Evolutionary conservation across 169 alveolate genomes (phyloP), one percentile per base, ranked within the genome.

Genomic region (Cystoisospora suis): DNA sequence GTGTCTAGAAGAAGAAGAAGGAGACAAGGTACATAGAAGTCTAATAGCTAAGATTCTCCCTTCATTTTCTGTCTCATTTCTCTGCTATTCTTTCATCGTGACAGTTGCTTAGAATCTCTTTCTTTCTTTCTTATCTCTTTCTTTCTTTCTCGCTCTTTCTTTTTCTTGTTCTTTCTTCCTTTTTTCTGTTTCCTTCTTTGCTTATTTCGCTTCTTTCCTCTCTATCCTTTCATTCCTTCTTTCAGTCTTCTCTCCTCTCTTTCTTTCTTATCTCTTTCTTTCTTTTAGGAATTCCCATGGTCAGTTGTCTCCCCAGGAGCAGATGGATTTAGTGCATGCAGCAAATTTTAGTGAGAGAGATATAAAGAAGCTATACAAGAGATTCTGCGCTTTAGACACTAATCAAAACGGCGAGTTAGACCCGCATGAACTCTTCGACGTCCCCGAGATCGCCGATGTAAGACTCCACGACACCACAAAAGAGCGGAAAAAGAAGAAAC

Each of bases 361-460:
- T 90, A 94, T 98, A 61, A 97, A 97, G 94, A 96, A 96, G 90
- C 96, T 98, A 65, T 98, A 97, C 93, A 89, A 90, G 91, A 94
- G 99, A 69, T 98, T 98, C 90, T 87, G 96, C 53, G 97, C 96
- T 61, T 96, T 98, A 88, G 99, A 98, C 93, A 96, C 97, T 61
- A 97, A 98, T 83, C 96, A 96, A 69, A 96, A 97, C 58, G 99
- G 99, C 15, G 96, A 97, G 90, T 95, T 98, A 29, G 99, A 98
- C 88, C 99, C 99, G 27, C 97, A 97, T 75, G 99, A 98, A 92
- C 96, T 98, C 86, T 97, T 98, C 86, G 98, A 97, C 81, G 97
- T 98, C 70, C 99, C 99, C 46, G 99, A 97, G 93, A 95, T 98
- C 79, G 97, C 98, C 29, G 97, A 96, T 59, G 97, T 95, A 86